Conservation (phyloP, 768 basidiomycete species). For the Tulasnella sp. region DNA sequence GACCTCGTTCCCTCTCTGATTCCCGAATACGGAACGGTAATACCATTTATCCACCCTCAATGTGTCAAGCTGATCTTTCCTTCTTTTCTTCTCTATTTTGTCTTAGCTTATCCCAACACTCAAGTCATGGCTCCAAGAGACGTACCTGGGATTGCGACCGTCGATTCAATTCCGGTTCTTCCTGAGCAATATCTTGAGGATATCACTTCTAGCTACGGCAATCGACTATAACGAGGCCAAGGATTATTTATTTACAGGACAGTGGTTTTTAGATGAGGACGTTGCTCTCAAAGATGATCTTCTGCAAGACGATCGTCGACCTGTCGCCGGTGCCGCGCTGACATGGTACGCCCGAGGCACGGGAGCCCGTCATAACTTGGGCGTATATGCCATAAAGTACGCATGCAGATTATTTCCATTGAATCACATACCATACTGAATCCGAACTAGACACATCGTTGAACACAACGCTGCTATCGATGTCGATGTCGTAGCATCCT, state of each 20-base stretch:
- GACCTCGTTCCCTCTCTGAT: background rate
- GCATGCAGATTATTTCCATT: background rate
- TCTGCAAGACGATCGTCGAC: background rate
- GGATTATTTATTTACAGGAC: background rate
- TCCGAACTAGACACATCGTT: background rate
- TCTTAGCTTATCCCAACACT: background rate
- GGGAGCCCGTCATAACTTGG: background rate
- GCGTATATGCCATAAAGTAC: background rate
- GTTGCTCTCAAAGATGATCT: background rate
- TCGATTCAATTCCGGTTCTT: background rate
- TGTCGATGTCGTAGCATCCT: conserved; percentile 8
- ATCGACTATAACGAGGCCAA: conserved; percentile 10
- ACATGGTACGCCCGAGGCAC: background rate
- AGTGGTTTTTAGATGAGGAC: background rate
- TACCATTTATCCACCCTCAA: background rate
- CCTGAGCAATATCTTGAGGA: conserved; percentile 15
- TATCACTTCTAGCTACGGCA: background rate
- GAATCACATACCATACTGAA: background rate
- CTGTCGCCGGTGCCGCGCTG: background rate
- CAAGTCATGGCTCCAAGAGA: conserved; percentile 9
- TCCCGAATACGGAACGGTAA: conserved; percentile 11
- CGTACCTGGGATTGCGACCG: background rate
- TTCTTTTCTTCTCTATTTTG: background rate
- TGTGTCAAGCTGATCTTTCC: background rate
- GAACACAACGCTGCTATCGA: background rate